phyloP scores from a whole-genome alignment of 768 basidiomycete genomes.

The Auricularia sp. region DNA sequence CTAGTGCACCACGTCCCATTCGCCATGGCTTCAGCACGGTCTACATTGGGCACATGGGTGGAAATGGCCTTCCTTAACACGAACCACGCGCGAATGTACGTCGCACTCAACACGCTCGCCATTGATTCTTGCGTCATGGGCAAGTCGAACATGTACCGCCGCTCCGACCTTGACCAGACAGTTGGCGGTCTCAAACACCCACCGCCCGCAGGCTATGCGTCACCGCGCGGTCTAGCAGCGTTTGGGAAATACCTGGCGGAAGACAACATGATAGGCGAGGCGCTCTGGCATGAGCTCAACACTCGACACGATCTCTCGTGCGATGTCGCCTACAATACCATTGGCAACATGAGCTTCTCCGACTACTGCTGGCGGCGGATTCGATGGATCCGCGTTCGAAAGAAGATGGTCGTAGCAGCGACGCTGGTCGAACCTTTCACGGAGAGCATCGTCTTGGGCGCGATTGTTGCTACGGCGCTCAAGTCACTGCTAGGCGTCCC shows the following conservation, averaged over 20 bases:
- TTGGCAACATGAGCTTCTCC: slow-evolving; percentile 76
- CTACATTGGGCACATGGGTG: slow-evolving; percentile 64
- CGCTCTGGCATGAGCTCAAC: slow-evolving; percentile 89
- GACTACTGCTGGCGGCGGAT: slow-evolving; percentile 86
- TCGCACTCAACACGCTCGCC: slow-evolving; percentile 83
- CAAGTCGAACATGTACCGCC: slow-evolving; percentile 90
- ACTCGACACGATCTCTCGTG: slow-evolving; percentile 82
- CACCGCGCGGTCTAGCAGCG: slow-evolving; percentile 51
- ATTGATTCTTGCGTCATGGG: slow-evolving; percentile 94
- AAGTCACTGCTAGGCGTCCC: slow-evolving; percentile 42
- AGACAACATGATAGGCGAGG: slow-evolving; percentile 92
- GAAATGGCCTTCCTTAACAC: slow-evolving; percentile 96
- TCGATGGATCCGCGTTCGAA: slow-evolving; percentile 95
- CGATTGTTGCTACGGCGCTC: slow-evolving; percentile 51
- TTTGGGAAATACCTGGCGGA: slow-evolving; percentile 91
- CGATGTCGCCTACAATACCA: slow-evolving; percentile 81
- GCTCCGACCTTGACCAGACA: slow-evolving; percentile 73
- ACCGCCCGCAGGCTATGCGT: slow-evolving; percentile 16
- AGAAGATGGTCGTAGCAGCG: slow-evolving; percentile 81
- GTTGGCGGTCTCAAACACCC: slow-evolving; percentile 53
- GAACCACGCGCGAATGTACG: slow-evolving; percentile 96
- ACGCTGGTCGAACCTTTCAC: slow-evolving; percentile 90
- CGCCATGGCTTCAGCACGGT: slow-evolving; percentile 59
- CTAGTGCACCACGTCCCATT: slow-evolving; percentile 96
- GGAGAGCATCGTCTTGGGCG: slow-evolving; percentile 66